These are phyloP conservation scores for Scalesia atractyloides DNA, from an alignment of 129 eudicot species.

Conservation along the genomic window DNA sequence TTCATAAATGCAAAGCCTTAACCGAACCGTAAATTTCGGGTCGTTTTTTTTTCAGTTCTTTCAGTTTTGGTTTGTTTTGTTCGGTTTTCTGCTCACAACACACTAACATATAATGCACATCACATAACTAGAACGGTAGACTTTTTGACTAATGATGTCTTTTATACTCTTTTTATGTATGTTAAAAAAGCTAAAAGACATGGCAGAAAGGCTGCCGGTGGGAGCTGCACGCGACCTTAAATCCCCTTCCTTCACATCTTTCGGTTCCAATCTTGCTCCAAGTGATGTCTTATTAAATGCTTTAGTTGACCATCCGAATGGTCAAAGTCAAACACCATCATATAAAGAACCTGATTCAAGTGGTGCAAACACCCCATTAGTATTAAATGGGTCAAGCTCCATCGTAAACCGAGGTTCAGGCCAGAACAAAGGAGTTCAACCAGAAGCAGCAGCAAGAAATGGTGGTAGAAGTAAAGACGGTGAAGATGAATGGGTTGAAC, in stretches of 20 bases:
- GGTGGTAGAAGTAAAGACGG: constrained; percentile 58
- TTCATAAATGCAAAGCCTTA: too few species aligned
- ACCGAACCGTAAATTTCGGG: too few species aligned
- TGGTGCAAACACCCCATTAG: constrained; percentile 47
- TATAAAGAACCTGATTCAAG: constrained; percentile 54
- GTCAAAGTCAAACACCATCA: constrained; percentile 47
- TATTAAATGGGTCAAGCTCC: constrained; percentile 54
- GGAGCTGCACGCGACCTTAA: constrained; percentile 67
- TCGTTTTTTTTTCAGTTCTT: neutral
- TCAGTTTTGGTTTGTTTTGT: too few species aligned
- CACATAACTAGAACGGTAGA: neutral
- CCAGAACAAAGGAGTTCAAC: constrained; percentile 45
- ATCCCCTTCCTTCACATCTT: constrained; percentile 60
- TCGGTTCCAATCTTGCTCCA: constrained; percentile 45
- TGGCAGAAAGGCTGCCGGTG: constrained; percentile 94
- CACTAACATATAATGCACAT: neutral
- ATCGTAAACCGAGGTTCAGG: constrained; percentile 46
- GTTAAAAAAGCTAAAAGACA: constrained; percentile 72
- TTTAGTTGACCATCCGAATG: constrained; percentile 51
- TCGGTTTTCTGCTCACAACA: too few species aligned
- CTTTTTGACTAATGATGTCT: neutral
- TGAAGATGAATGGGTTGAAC: constrained; percentile 83
- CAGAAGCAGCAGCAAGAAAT: constrained; percentile 60
- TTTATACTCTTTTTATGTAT: constrained; percentile 19
- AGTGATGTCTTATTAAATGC: constrained; percentile 47